Conservation (phyloP, 306 rosid genomes). For the Pyrus bretschneideri region DNA sequence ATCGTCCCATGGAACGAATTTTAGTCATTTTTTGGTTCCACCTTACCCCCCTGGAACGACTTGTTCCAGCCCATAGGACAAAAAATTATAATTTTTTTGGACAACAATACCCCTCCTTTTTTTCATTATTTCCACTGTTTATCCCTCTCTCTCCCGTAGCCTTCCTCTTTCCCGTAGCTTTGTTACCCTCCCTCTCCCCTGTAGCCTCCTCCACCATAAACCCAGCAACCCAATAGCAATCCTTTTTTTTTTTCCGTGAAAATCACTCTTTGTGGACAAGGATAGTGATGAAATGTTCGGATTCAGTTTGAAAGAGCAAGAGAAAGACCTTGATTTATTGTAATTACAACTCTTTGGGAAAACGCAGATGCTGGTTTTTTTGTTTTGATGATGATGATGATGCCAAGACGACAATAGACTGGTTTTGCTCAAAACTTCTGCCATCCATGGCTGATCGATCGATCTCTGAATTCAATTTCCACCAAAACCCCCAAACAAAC, state of each 20-base stretch:
- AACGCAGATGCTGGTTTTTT: conserved; percentile 9
- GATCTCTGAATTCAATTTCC: not conserved
- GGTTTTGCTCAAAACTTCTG: conserved; percentile 41
- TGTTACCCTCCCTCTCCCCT: too few relatives aligned
- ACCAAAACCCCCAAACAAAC: not conserved
- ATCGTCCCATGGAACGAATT: too few relatives aligned
- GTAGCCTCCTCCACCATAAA: too few relatives aligned
- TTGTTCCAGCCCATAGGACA: too few relatives aligned
- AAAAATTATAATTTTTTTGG: too few relatives aligned
- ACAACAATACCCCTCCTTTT: too few relatives aligned
- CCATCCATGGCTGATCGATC: conserved; percentile 19
- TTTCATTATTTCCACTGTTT: too few relatives aligned
- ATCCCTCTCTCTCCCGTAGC: too few relatives aligned
- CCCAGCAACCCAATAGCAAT: not conserved
- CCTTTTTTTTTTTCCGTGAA: conserved; percentile 26
- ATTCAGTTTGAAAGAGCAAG: conserved; percentile 28
- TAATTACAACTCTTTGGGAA: conserved; percentile 24
- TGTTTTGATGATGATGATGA: not conserved
- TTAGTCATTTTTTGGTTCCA: too few relatives aligned
- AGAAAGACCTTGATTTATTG: conserved; percentile 7
- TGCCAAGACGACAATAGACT: conserved; percentile 39
- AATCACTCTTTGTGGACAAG: conserved; percentile 16
- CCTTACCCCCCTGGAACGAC: too few relatives aligned
- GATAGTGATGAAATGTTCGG: conserved; percentile 30
- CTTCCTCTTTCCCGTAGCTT: too few relatives aligned